These are phyloP conservation scores for Oryza glumipatula DNA, from an alignment of 176 grass and related monocot species.

Conservation along the genomic window DNA sequence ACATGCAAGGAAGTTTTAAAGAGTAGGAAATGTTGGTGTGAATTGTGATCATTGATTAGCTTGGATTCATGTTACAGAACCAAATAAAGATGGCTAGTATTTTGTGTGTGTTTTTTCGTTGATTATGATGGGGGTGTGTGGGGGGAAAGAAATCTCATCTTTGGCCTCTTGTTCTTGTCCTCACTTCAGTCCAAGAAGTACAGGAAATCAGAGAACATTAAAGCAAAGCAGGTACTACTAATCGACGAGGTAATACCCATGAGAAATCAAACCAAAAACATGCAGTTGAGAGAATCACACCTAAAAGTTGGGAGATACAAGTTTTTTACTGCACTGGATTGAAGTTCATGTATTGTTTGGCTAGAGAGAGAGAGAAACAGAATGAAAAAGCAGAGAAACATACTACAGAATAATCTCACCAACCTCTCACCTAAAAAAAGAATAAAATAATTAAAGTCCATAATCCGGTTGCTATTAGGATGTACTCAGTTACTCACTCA, in stretches of 20 bases:
- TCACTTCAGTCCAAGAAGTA: conserved; percentile 29
- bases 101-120: conserved; percentile 7
- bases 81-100: not conserved
- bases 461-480: conserved; percentile 5
- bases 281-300: conserved; percentile 12
- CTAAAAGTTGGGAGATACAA: not conserved
- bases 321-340: not conserved
- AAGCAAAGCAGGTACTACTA: conserved; percentile 15
- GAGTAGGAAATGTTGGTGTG: not conserved
- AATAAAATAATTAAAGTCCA: not conserved
- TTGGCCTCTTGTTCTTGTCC: conserved; percentile 54
- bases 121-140: not conserved
- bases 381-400: not conserved
- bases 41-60: not conserved
- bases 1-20: not conserved
- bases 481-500: not conserved
- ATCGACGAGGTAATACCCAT: not conserved
- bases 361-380: not conserved
- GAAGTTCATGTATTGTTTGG: not conserved
- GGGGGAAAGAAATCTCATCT: not conserved
- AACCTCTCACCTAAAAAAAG: not conserved
- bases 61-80: not conserved
- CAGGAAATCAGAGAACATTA: conserved; percentile 41
- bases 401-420: not conserved
- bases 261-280: conserved; percentile 9